Conservation (phyloP, 345 rosid genomes). For the Ceriops decandra region DNA sequence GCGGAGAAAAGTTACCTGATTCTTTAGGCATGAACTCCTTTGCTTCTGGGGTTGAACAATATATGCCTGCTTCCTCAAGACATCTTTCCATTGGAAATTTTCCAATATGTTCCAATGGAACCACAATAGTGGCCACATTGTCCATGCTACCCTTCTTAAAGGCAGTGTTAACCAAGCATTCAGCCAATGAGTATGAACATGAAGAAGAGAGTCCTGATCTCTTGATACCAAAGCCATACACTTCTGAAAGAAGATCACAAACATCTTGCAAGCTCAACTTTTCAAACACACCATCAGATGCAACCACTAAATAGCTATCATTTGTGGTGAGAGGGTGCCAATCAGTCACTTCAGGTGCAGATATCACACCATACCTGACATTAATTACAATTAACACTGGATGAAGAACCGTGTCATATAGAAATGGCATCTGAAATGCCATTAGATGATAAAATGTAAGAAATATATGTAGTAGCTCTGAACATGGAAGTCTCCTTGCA, state of each 20-base stretch:
- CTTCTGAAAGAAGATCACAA: slow-evolving; percentile 75
- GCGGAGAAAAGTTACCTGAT: slow-evolving; percentile 41
- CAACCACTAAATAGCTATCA: slow-evolving; percentile 83
- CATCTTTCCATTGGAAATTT: slow-evolving; percentile 36
- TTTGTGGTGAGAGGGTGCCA: slow-evolving; percentile 67
- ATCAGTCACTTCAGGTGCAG: slow-evolving; percentile 82
- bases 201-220: slow-evolving; percentile 49
- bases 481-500: not conserved
- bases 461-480: slow-evolving; percentile 3
- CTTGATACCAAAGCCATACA: slow-evolving; percentile 33
- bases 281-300: slow-evolving; percentile 96
- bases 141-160: slow-evolving; percentile 77
- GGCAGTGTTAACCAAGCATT: slow-evolving; percentile 73
- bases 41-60: slow-evolving; percentile 30
- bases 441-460: slow-evolving; percentile 3
- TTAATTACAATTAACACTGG: slow-evolving; percentile 6
- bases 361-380: slow-evolving; percentile 76
- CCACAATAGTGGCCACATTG: slow-evolving; percentile 77
- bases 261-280: slow-evolving; percentile 69
- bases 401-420: not conserved
- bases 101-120: slow-evolving; percentile 53
- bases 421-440: not conserved
- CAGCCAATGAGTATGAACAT: slow-evolving; percentile 71
- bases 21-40: slow-evolving; percentile 34
- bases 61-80: slow-evolving; percentile 29